Evolutionary conservation across 2,329 filamentous ascomycete species (phyloP).

Genomic region (Coniella vitis): DNA sequence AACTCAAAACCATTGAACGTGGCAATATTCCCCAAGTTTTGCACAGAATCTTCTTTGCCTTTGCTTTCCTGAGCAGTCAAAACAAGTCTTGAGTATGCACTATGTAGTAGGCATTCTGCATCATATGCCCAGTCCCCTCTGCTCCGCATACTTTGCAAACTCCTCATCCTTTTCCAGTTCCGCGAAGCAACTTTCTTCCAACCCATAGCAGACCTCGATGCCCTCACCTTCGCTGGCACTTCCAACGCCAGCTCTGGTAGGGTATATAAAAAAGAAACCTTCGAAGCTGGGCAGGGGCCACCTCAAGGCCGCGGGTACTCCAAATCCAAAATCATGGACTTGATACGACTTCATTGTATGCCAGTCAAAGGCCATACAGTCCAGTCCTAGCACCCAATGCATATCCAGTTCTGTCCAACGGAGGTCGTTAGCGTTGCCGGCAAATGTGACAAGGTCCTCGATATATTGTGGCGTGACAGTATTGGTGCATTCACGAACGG

Average conservation of each 20-base stretch:
- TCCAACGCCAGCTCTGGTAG: slow-evolving; percentile 1
- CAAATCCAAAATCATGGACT: slow-evolving; percentile 26
- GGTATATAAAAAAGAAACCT: slow-evolving; percentile 9
- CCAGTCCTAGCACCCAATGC: slow-evolving; percentile 22
- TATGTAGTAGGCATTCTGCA: too few relatives aligned
- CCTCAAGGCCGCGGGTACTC: slow-evolving; percentile 15
- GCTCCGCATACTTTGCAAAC: slow-evolving; percentile 6
- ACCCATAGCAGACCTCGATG: slow-evolving; percentile 3
- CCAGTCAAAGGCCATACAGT: slow-evolving; percentile 23
- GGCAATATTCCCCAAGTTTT: too few relatives aligned
- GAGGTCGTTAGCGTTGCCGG: slow-evolving; percentile 20
- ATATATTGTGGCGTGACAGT: slow-evolving; percentile 19
- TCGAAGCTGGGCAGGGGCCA: slow-evolving; percentile 10
- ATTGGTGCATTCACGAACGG: slow-evolving; percentile 21
- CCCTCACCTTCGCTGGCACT: slow-evolving; percentile 7
- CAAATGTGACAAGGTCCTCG: slow-evolving; percentile 19
- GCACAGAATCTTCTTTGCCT: too few relatives aligned
- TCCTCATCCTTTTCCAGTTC: slow-evolving; percentile 7
- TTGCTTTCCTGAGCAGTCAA: too few relatives aligned
- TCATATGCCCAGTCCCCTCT: slow-evolving; percentile 6
- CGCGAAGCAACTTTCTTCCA: slow-evolving; percentile 10
- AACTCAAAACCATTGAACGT: too few relatives aligned
- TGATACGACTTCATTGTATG: slow-evolving; percentile 21
- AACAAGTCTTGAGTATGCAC: too few relatives aligned
- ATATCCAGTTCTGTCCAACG: slow-evolving; percentile 20